Conservation (phyloP, 176 grass and related monocot genomes). For the Stipa capillata region DNA sequence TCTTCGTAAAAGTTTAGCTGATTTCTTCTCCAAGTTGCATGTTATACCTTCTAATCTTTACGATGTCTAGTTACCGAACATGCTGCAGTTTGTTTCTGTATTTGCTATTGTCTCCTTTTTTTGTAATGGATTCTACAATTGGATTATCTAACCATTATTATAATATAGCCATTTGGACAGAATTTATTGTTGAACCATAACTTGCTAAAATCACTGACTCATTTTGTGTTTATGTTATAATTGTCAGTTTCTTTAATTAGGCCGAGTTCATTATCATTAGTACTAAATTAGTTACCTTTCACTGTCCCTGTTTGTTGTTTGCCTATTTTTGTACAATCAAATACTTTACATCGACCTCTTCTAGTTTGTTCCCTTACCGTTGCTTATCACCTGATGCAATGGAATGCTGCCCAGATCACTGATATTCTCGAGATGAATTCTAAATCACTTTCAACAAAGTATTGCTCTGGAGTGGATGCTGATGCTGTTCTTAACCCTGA, state of each 20-base stretch:
- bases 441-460: conserved; percentile 40
- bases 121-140: background rate
- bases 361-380: background rate
- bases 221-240: background rate
- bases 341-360: background rate
- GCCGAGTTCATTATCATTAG: background rate
- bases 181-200: background rate
- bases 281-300: background rate
- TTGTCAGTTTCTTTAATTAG: background rate
- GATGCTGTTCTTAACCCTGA: conserved; percentile 53
- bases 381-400: conserved; percentile 2
- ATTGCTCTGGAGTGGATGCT: conserved; percentile 26
- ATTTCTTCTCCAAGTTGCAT: background rate
- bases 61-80: background rate
- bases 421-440: conserved; percentile 54
- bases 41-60: background rate
- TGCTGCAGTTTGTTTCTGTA: background rate
- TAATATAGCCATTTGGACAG: background rate
- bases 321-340: background rate
- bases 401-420: conserved; percentile 44
- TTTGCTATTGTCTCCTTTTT: background rate
- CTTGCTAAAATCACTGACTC: background rate
- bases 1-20: background rate
- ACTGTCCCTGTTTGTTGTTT: background rate
- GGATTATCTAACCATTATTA: background rate